phyloP scores from a whole-genome alignment of 306 rosid genomes.

The barrel medic (Medicago truncatula) region MtrunA17r5.0-ANR NC_053045.1:58125501-58126000 shows the following conservation, averaged over 20 bases:
- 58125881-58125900: constrained; percentile 24
- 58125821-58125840: neutral
- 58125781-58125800: constrained; percentile 3
- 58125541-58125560: constrained; percentile 75
- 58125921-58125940: constrained; percentile 36
- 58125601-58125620: neutral
- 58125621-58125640: constrained; percentile 31
- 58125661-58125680: constrained; percentile 5
- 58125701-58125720: neutral
- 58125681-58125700: constrained; percentile 7
- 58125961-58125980: neutral
- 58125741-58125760: constrained; percentile 4
- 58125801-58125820: neutral
- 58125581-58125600: constrained; percentile 27
- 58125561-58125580: constrained; percentile 66
- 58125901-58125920: constrained; percentile 26
- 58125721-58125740: constrained; percentile 21
- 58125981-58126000: constrained; percentile 47
- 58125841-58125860: constrained; percentile 6
- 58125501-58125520: constrained; percentile 79
- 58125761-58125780: constrained; percentile 6
- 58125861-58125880: constrained; percentile 26
- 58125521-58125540: constrained; percentile 86
- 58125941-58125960: constrained; percentile 31
- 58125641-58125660: constrained; percentile 22